These are phyloP conservation scores for Cercophora samala DNA, from an alignment of 495 filamentous ascomycete genomes.

Conservation along the genomic window DNA sequence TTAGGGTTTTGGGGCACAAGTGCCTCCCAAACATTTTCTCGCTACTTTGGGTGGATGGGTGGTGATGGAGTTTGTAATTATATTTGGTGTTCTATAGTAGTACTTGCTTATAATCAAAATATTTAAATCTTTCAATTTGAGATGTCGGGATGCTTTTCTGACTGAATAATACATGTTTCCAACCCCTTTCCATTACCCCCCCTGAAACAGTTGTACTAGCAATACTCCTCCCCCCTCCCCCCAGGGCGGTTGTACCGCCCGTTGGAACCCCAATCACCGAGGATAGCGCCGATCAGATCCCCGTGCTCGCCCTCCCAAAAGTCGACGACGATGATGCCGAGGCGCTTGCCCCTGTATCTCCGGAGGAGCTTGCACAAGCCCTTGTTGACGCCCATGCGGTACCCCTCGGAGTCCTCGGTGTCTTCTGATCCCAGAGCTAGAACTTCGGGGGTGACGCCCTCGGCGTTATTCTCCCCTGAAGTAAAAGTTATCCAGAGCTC, in stretches of 20 bases:
- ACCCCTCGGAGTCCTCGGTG: neutral
- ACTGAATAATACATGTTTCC: no score
- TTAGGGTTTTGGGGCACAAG: conserved; percentile 14
- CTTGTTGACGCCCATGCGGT: neutral
- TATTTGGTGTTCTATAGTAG: no score
- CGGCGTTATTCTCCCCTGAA: neutral
- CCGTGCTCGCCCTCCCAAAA: conserved; percentile 44
- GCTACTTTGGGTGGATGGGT: neutral
- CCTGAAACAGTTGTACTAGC: no score
- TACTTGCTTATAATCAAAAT: no score
- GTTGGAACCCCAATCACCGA: neutral
- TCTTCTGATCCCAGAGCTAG: neutral
- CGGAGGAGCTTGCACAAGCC: neutral
- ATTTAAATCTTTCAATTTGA: no score
- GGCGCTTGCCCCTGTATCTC: conserved; percentile 64
- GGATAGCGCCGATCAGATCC: conserved; percentile 22
- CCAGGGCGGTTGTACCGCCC: no score
- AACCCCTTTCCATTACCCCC: no score
- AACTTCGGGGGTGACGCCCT: neutral
- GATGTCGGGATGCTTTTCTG: no score
- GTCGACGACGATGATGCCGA: conserved; percentile 61
- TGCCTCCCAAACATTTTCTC: neutral
- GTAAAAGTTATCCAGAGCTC: neutral
- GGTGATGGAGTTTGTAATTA: neutral
- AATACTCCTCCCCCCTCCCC: no score